Base-by-base conservation (phyloP, 768 basidiomycete genomes). In the Gautieria morchelliformis region DNA sequence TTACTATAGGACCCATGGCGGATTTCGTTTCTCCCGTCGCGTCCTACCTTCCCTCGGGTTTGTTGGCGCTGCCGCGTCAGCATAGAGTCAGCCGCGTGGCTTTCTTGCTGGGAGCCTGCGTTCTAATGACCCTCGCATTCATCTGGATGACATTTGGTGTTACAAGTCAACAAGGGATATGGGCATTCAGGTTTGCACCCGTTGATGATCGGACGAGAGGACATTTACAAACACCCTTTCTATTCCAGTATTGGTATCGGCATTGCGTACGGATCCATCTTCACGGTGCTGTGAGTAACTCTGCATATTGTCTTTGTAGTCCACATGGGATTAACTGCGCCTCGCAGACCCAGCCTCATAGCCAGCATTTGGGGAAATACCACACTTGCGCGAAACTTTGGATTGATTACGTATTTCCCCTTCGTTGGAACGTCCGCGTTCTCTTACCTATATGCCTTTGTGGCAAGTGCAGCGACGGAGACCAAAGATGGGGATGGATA, bases 391-490 rank as follows among this genome's bases (percentile, higher is more conserved):
- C 80, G 89, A 57, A 92, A 92, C 67, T 91, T 62, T 53, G 64
- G 88, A 24, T 68, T 88, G 39, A 64, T 89, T 56, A 81, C 84
- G 49, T 89, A 87, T 62, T 82, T 88, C 0, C 84, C 87, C 5
- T 86, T 90, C 67, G 67, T 82, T 24, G 89, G 87, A 5, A 89
- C 87, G 0, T 80, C 87, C 1, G 37, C 81, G 0, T 90, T 89
- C 66, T 89, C 89, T 3, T 90, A 87, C 67, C 65, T 91, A 0
- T 92, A 89, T 59, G 89, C 89, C 14, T 81, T 84, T 61, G 65
- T 88, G 48, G 78, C 84, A 6, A 77, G 76, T 4, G 69, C 75
- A 3, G 79, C 82, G 58, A 72, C 78, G 9, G 45, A 66, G 4
- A 70, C 66, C n/a, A 62, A 64, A 0, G 72, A 66, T 22, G 46